Evolutionary conservation across 441 rosid genomes (phyloP).

Genomic region (Gossypium gossypioides): DNA sequence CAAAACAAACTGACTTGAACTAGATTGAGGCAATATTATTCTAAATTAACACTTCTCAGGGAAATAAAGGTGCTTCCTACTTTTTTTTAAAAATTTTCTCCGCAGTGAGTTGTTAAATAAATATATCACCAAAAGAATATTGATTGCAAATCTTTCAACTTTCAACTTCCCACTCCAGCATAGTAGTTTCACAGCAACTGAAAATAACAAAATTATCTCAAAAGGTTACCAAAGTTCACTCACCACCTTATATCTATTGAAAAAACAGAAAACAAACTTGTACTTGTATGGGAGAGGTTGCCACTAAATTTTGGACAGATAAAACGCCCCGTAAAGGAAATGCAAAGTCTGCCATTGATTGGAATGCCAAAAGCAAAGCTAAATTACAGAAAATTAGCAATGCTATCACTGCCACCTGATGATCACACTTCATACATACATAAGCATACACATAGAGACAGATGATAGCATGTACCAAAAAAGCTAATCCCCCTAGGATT

Average conservation of each 20-base stretch:
- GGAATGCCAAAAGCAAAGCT: background rate
- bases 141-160: background rate
- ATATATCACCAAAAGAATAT: background rate
- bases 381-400: background rate
- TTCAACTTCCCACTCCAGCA: background rate
- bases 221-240: background rate
- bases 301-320: background rate
- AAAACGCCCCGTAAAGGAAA: background rate
- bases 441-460: background rate
- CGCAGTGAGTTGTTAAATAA: background rate
- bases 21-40: background rate
- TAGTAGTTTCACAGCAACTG: background rate
- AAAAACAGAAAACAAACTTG: background rate
- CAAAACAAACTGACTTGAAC: background rate
- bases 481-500: too few species aligned
- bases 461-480: background rate
- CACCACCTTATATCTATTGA: background rate
- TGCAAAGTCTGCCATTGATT: background rate
- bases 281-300: background rate
- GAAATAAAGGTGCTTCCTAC: background rate
- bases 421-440: background rate
- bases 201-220: background rate
- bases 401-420: background rate
- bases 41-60: background rate
- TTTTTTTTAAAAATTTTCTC: background rate